These are phyloP conservation scores for Dactylellina drechsleri DNA, from an alignment of 2,329 filamentous ascomycete genomes.

Conservation along the genomic window DNA sequence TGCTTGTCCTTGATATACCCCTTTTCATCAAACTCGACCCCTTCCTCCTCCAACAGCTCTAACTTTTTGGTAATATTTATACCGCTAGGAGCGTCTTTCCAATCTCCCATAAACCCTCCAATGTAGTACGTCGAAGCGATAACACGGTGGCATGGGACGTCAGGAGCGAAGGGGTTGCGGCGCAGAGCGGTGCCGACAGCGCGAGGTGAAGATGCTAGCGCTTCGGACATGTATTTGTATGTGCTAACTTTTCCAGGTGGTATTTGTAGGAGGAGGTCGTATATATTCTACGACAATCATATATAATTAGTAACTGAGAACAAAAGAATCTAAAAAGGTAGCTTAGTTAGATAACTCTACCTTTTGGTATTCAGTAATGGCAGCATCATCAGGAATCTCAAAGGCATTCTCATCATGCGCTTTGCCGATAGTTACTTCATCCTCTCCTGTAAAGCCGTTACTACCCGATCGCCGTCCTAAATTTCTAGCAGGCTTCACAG, in stretches of 20 bases:
- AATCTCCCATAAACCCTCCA: constrained; percentile 76
- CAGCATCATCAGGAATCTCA: constrained; percentile 31
- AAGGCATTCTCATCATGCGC: constrained; percentile 43
- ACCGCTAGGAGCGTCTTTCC: constrained; percentile 71
- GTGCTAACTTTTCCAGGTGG: constrained; percentile 79
- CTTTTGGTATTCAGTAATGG: constrained; percentile 38
- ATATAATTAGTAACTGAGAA: neutral
- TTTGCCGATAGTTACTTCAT: constrained; percentile 15
- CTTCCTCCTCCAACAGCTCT: constrained; percentile 70
- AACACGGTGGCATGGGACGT: constrained; percentile 83
- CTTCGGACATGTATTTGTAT: constrained; percentile 76
- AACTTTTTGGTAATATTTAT: constrained; percentile 74
- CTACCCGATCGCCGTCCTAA: no score
- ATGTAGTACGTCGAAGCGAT: constrained; percentile 76
- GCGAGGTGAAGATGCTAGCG: constrained; percentile 76
- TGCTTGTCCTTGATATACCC: constrained; percentile 69
- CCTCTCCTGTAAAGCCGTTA: no score
- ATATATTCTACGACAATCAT: constrained; percentile 65
- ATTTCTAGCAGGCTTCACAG: neutral
- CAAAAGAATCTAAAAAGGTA: no score
- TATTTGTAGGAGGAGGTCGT: constrained; percentile 78
- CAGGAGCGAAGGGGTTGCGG: constrained; percentile 81
- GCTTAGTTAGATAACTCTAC: no score
- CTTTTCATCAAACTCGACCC: constrained; percentile 71
- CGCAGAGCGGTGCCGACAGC: constrained; percentile 80